phyloP scores from a whole-genome alignment of 2,329 filamentous ascomycete species.

The Paracorniculantispora psalliotae region DNA sequence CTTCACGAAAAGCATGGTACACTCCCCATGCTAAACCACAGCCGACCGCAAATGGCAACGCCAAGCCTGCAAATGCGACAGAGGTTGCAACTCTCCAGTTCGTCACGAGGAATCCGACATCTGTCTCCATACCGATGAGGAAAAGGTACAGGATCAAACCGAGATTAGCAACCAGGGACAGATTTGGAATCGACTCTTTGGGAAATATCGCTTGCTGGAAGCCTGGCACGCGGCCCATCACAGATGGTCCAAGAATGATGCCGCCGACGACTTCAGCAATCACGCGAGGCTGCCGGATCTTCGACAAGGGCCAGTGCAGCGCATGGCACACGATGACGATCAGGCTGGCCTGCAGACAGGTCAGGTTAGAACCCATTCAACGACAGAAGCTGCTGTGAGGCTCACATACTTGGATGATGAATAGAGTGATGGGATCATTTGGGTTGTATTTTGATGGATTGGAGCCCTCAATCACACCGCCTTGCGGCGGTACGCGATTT shows the following conservation, averaged over 20 bases:
- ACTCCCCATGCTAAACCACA: slow-evolving; percentile 76
- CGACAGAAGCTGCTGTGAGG: too few relatives aligned
- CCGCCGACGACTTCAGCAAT: slow-evolving; percentile 84
- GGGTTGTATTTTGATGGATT: slow-evolving; percentile 65
- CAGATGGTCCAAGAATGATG: slow-evolving; percentile 78
- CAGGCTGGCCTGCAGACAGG: slow-evolving; percentile 33
- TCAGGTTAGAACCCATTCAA: slow-evolving; percentile 2
- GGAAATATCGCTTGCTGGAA: slow-evolving; percentile 78
- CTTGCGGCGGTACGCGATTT: slow-evolving; percentile 31
- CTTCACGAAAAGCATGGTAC: slow-evolving; percentile 63
- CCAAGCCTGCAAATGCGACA: slow-evolving; percentile 75
- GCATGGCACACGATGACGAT: slow-evolving; percentile 44
- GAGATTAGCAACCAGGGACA: slow-evolving; percentile 75
- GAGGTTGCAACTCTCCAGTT: slow-evolving; percentile 78
- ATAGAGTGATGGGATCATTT: slow-evolving; percentile 67
- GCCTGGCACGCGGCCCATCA: slow-evolving; percentile 79
- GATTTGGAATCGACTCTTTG: slow-evolving; percentile 63
- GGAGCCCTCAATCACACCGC: slow-evolving; percentile 65
- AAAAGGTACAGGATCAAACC: slow-evolving; percentile 83
- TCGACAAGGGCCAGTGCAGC: slow-evolving; percentile 70
- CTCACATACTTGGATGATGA: slow-evolving; percentile 62
- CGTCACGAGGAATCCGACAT: slow-evolving; percentile 67
- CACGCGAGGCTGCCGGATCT: slow-evolving; percentile 73
- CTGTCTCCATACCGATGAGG: slow-evolving; percentile 81
- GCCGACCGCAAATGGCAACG: slow-evolving; percentile 76